Evolutionary conservation across 768 basidiomycete species (phyloP), one percentile per base, ranked within the genome.

Genomic region (Pholiota microspora): DNA sequence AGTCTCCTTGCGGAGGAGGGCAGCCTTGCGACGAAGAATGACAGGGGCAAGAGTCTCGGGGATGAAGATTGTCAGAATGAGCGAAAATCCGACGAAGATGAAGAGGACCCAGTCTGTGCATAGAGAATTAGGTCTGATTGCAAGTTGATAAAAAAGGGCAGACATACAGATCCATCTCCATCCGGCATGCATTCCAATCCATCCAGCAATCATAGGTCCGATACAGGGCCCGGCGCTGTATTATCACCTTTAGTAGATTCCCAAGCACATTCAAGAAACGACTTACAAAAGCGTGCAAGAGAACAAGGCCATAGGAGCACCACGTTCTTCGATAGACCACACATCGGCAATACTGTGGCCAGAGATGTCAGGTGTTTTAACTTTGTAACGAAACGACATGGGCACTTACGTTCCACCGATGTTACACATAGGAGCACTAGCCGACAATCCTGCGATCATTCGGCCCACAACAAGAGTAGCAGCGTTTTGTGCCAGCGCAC

Each of bases 11-110:
- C 76, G 71, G 7, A 82, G 62, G 18, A 54, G 63, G 18, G 64
- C 60, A 13, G 79, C 80, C 49, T 78, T 77, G 23, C 67, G 61
- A 5, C 69, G 69, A 7, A 83, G 72, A 9, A 83, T 58, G 4
- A 74, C 65, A 1, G 80, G 77, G 0, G 76, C 75, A 46, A 80
- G 77, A 1, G 79, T 80, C 63, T 83, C 80, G 13, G 78, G 78
- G n/a, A 79, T 73, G 57, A 78, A 67, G 44, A 79, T 58, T 2
- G 73, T 68, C 35, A 76, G 59, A 47, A 69, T 28, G 58, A 70
- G 73, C 48, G 70, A 71, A 21, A 69, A 57, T 5, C 69, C 72
- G 7, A 71, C 64, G 55, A 78, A 73, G 61, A 77, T 74, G 56
- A 77, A 73, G 31, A 76, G 70, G 58, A 78, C 71, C 75, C 77